Conservation (phyloP, 2,329 filamentous ascomycete genomes). For the Colletotrichum sidae region DNA sequence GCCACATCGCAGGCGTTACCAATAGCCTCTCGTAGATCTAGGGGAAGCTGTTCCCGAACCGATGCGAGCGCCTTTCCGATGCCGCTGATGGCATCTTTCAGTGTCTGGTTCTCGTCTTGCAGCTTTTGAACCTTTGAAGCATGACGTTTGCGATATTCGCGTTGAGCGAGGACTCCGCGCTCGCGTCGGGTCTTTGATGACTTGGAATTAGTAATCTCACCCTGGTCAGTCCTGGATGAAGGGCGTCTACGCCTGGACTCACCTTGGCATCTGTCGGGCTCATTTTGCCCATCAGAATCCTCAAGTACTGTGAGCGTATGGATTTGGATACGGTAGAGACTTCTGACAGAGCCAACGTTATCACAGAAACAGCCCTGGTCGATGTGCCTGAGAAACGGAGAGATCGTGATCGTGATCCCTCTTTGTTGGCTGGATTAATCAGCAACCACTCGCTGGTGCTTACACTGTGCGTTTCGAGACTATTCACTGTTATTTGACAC, state of each 20-base stretch:
- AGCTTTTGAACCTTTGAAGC: constrained; percentile 39
- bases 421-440: not conserved
- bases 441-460: not conserved
- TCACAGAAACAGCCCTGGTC: not conserved
- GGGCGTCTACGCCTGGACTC: not conserved
- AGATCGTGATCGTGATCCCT: not conserved
- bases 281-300: not conserved
- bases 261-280: constrained; percentile 1
- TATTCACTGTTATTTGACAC: too few relatives aligned
- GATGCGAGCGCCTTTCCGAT: constrained; percentile 14
- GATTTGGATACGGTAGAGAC: not conserved
- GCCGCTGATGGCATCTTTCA: constrained; percentile 28
- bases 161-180: constrained; percentile 40
- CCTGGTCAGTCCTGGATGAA: not conserved
- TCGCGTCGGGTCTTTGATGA: constrained; percentile 34
- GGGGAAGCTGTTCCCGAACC: fast-evolving
- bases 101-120: constrained; percentile 38
- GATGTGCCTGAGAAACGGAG: not conserved
- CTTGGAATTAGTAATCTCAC: constrained; percentile 8
- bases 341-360: not conserved
- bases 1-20: constrained; percentile 15
- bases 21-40: constrained; percentile 1
- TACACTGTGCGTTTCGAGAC: not conserved
- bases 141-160: constrained; percentile 41
- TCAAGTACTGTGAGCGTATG: not conserved